A percentile compares a stretch with the other conserved stretches of the same genome.
Evolutionary conservation across 1,139 yeast genomes (phyloP).

Genomic region (Diutina mesorugosa): DNA sequence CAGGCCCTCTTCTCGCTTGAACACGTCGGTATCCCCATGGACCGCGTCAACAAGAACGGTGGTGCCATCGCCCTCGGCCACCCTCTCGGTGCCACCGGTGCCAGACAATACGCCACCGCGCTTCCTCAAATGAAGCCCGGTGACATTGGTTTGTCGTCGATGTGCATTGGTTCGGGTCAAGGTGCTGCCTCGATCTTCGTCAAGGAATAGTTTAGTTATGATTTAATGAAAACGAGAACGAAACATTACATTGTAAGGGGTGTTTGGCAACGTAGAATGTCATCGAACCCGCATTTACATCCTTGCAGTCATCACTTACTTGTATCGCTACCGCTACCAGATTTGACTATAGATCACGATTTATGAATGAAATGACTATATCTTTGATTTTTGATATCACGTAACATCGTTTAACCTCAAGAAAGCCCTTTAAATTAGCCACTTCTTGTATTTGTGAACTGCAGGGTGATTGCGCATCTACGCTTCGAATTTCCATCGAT

Average conservation of each 20-base stretch:
- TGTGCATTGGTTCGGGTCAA: conserved; percentile 98
- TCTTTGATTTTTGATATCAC: too few species aligned
- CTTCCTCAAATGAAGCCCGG: conserved; percentile 69
- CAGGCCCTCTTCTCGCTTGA: conserved; percentile 74
- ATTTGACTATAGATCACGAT: too few species aligned
- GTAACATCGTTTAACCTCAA: too few species aligned
- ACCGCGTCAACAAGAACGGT: conserved; percentile 80
- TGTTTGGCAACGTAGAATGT: too few species aligned
- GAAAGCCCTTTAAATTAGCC: background rate
- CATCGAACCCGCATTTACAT: too few species aligned
- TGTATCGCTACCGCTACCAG: too few species aligned
- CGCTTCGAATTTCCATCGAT: background rate
- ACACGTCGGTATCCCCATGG: conserved; percentile 50
- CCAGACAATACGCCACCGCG: conserved; percentile 85
- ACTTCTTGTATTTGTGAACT: too few species aligned
- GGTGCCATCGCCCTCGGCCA: conserved; percentile 96
- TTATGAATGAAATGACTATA: too few species aligned
- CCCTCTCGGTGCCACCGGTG: conserved; percentile 93
- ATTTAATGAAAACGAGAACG: background rate
- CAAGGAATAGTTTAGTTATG: conserved; percentile 34
- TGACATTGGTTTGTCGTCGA: conserved; percentile 80
- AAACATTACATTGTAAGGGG: background rate
- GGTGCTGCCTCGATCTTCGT: conserved; percentile 88
- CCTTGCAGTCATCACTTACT: too few species aligned
- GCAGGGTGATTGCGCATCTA: background rate